Conservation (phyloP, 1,284 basidiomycete species). For the Cutaneotrichosporon sp. region DNA sequence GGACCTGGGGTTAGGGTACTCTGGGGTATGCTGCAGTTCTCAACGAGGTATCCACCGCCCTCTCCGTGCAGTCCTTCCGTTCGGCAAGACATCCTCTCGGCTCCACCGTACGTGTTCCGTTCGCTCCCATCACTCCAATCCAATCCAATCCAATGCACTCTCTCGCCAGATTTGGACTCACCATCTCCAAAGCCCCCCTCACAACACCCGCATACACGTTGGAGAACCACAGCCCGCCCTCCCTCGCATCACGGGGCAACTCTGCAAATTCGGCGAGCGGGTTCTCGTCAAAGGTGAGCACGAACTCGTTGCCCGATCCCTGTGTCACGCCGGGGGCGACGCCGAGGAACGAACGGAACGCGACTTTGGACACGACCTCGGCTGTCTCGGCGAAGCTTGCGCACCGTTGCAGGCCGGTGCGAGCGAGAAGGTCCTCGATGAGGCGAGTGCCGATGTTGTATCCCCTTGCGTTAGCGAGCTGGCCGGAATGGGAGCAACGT, state of each 20-base stretch:
- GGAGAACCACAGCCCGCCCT: constrained; percentile 93
- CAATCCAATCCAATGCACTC: neutral
- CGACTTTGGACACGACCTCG: constrained; percentile 92
- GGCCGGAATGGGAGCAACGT: neutral
- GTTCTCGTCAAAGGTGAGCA: constrained; percentile 89
- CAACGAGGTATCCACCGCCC: neutral
- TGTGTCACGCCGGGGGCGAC: constrained; percentile 71
- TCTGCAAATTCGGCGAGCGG: constrained; percentile 97
- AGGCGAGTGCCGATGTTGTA: constrained; percentile 96
- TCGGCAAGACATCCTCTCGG: too few relatives aligned
- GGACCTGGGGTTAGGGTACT: constrained; percentile 63
- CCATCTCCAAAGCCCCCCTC: constrained; percentile 94
- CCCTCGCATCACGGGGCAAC: constrained; percentile 81
- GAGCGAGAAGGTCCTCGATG: constrained; percentile 96
- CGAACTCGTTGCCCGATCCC: constrained; percentile 60
- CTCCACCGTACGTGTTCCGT: neutral
- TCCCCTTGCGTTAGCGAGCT: constrained; percentile 65
- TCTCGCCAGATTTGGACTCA: constrained; percentile 51
- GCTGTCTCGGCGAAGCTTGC: constrained; percentile 89
- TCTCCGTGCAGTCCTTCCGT: too few relatives aligned
- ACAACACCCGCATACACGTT: constrained; percentile 94
- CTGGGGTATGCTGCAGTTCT: too few relatives aligned
- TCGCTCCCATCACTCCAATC: neutral
- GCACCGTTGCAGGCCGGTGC: constrained; percentile 80
- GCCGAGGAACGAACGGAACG: constrained; percentile 98